These are phyloP conservation scores for Pistacia vera DNA, from an alignment of 345 rosid genomes.

Conservation along the genomic window DNA sequence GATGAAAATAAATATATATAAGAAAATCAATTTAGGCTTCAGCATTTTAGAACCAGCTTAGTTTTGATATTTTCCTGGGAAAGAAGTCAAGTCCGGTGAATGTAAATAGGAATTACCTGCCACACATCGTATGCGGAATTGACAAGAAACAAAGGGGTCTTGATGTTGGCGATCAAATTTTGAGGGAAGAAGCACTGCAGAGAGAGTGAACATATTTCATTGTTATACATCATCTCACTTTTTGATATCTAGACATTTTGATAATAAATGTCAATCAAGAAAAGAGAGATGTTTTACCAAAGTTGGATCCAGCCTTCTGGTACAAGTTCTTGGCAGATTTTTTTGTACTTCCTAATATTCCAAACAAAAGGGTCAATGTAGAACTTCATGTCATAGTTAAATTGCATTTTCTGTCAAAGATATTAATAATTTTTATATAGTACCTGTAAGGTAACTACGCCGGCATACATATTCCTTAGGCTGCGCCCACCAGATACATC, in stretches of 20 bases:
- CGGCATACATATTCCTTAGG: conserved; percentile 61
- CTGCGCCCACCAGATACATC: conserved; percentile 87
- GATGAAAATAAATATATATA: conserved; percentile 20
- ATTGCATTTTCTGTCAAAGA: not conserved
- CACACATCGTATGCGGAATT: conserved; percentile 84
- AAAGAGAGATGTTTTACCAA: conserved; percentile 53
- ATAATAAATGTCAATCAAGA: conserved; percentile 6
- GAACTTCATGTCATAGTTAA: not conserved
- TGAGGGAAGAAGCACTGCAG: conserved; percentile 89
- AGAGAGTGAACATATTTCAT: not conserved
- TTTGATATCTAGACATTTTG: not conserved
- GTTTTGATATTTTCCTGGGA: not conserved
- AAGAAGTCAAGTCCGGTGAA: not conserved
- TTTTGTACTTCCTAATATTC: conserved; percentile 57
- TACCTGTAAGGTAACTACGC: conserved; percentile 90
- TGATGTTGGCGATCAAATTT: conserved; percentile 62
- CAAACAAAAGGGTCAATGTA: conserved; percentile 7
- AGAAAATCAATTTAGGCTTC: not conserved
- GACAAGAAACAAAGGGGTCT: conserved; percentile 78
- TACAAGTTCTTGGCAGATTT: conserved; percentile 69
- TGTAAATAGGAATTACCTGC: conserved; percentile 61
- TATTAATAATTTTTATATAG: not conserved
- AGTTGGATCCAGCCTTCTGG: conserved; percentile 74
- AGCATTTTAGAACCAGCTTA: not conserved
- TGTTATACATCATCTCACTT: not conserved